Evolutionary conservation across 805 yeast species (phyloP).

Genomic region (Saccharomycopsis sp.): DNA sequence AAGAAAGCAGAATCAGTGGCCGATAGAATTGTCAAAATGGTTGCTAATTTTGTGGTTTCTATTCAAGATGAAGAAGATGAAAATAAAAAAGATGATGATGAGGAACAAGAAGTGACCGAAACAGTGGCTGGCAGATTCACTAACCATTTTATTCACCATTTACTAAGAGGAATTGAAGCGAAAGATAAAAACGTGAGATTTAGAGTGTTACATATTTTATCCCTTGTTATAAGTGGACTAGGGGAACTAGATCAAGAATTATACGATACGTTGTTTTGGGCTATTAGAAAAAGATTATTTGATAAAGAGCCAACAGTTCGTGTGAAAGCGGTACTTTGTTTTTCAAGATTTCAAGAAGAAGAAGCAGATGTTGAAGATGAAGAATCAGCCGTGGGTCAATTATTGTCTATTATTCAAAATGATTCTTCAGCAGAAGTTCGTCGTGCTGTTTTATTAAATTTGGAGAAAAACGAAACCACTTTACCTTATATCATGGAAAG

Average conservation of each 20-base stretch:
- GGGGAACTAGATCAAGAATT: slow-evolving; percentile 69
- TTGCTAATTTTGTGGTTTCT: slow-evolving; percentile 45
- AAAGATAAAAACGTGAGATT: slow-evolving; percentile 68
- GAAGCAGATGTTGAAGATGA: slow-evolving; percentile 28
- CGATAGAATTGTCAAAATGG: slow-evolving; percentile 64
- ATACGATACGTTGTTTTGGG: slow-evolving; percentile 50
- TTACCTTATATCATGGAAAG: slow-evolving; percentile 58
- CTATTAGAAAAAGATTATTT: slow-evolving; percentile 50
- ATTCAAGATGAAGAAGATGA: slow-evolving; percentile 24
- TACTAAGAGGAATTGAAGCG: slow-evolving; percentile 71
- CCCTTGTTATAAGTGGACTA: slow-evolving; percentile 58
- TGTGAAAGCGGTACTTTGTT: slow-evolving; percentile 72
- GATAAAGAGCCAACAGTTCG: slow-evolving; percentile 75
- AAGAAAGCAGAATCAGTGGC: slow-evolving; percentile 64
- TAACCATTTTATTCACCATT: slow-evolving; percentile 49
- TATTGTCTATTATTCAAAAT: slow-evolving; percentile 47
- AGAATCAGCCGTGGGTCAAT: slow-evolving; percentile 36
- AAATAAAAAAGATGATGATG: slow-evolving; percentile 12
- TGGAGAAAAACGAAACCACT: slow-evolving; percentile 45
- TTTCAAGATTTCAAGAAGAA: slow-evolving; percentile 59
- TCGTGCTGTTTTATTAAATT: slow-evolving; percentile 67
- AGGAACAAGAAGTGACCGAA: slow-evolving; percentile 16
- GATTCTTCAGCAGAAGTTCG: slow-evolving; percentile 87
- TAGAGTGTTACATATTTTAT: slow-evolving; percentile 67
- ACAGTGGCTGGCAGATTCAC: slow-evolving; percentile 42